Evolutionary conservation across 768 basidiomycete genomes (phyloP), one percentile per base, ranked within the genome.

Genomic region (Lentinula boryana): DNA sequence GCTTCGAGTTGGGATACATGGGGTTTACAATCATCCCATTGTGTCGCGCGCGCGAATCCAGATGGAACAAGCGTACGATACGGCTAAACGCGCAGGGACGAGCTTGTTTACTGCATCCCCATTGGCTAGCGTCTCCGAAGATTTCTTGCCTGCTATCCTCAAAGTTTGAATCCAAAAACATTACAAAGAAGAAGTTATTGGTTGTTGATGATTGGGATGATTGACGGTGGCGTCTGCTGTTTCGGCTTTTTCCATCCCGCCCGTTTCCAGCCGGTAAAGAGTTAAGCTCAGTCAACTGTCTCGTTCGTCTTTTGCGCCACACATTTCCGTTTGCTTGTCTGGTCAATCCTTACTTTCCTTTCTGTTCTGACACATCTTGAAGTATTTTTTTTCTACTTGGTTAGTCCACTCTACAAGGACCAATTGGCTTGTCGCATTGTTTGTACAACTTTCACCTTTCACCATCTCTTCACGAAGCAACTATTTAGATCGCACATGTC

Each of bases 121-220:
- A 67, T 67, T 92, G 61, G 84, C 82, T 18, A 77, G 85, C 53
- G 86, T 87, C 23, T 74, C 81, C 13, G 73, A 72, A 15, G 81
- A 79, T 8, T 93, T 91, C 72, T 73, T 94, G 69, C 80, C 81
- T 21, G 82, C 85, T 62, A 82, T 92, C 52, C 77, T 88, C 41
- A 75, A 71, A 16, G 72, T 65, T 67, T 38, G 41, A 62, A 58
- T 60, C 43, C n/a, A 13, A 59, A 65, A 27, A 60, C 54, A 44
- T 27, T 27, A 27, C 27, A 27, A 27, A 27, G 21, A 53, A 66
- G 43, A 16, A 36, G n/a, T 3, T 64, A n/a, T 48, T 18, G 7
- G 46, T 48, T 23, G 21, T 2, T 48, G 46, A 48, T 48, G 41
- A 38, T 13, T 43, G 41, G n/a, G 18, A 15, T 55, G 53, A 56